Evolutionary conservation across 2,329 filamentous ascomycete genomes (phyloP).

Genomic region (Mollisia scopiformis): DNA sequence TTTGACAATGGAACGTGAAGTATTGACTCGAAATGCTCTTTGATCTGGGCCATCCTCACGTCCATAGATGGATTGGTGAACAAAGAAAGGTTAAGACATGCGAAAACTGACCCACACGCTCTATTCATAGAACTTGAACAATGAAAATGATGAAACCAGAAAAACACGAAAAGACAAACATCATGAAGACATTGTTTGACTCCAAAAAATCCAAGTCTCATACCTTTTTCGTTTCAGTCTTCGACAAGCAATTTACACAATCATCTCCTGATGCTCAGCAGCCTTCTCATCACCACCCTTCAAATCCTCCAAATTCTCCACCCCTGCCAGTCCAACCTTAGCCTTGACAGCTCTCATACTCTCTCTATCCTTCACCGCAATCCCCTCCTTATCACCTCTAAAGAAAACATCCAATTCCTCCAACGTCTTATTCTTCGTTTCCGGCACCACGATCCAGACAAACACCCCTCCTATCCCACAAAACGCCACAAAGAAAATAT

Average conservation of each 20-base stretch:
- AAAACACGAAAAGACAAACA: too few species aligned
- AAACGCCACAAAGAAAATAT: conserved; percentile 58
- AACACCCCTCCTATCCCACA: conserved; percentile 46
- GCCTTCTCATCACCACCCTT: not conserved
- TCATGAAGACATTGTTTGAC: too few species aligned
- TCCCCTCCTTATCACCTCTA: not conserved
- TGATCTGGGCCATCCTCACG: too few species aligned
- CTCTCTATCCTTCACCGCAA: not conserved
- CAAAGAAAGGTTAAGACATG: too few species aligned
- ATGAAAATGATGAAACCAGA: too few species aligned
- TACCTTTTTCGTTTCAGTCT: too few species aligned
- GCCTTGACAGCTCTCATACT: not conserved
- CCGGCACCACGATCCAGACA: conserved; percentile 51
- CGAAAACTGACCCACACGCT: too few species aligned
- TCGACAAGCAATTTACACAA: not conserved
- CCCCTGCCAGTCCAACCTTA: not conserved
- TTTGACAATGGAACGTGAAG: too few species aligned
- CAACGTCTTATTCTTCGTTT: conserved; percentile 57
- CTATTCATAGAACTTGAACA: too few species aligned
- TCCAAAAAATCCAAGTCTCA: too few species aligned
- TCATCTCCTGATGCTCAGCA: not conserved
- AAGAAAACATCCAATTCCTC: conserved; percentile 55
- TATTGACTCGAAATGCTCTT: too few species aligned
- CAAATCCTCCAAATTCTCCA: not conserved
- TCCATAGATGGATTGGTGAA: too few species aligned